Conservation (phyloP, 768 basidiomycete genomes). For the Lactarius sanguifluus region DNA sequence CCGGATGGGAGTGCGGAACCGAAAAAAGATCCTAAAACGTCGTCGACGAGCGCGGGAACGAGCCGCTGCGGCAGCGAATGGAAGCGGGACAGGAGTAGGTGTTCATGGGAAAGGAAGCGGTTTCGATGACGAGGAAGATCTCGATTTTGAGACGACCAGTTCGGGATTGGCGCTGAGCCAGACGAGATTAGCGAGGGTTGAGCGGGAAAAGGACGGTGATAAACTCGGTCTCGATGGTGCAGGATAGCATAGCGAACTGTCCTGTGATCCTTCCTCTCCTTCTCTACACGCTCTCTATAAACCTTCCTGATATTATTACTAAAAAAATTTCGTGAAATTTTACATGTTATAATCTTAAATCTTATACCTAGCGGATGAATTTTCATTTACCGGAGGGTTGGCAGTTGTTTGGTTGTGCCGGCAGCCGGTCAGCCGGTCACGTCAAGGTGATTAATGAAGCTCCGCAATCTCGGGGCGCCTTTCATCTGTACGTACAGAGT, state of each 20-base stretch:
- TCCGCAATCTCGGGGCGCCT: constrained; percentile 15
- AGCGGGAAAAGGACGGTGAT: constrained; percentile 24
- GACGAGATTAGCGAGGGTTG: constrained; percentile 24
- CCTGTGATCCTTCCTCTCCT: neutral
- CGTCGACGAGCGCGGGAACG: constrained; percentile 71
- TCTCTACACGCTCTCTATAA: neutral
- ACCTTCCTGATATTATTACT: neutral
- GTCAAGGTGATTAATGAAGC: constrained; percentile 18
- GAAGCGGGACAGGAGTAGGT: constrained; percentile 41
- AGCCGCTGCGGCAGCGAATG: constrained; percentile 55
- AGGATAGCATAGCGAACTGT: neutral
- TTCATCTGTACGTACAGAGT: constrained; percentile 1
- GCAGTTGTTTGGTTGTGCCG: constrained; percentile 11
- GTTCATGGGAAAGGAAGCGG: constrained; percentile 36
- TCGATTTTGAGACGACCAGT: constrained; percentile 20
- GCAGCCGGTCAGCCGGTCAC: constrained; percentile 6
- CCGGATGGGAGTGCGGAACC: constrained; percentile 60
- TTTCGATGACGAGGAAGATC: constrained; percentile 28
- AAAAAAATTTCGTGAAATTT: neutral
- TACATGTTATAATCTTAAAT: neutral
- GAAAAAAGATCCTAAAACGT: constrained; percentile 76
- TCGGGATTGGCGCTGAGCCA: constrained; percentile 26
- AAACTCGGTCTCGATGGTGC: constrained; percentile 4
- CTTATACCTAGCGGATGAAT: neutral
- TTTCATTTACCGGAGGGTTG: constrained; percentile 5